Base-by-base conservation (phyloP, 495 filamentous ascomycete genomes). In the Talaromyces proteolyticus region DNA sequence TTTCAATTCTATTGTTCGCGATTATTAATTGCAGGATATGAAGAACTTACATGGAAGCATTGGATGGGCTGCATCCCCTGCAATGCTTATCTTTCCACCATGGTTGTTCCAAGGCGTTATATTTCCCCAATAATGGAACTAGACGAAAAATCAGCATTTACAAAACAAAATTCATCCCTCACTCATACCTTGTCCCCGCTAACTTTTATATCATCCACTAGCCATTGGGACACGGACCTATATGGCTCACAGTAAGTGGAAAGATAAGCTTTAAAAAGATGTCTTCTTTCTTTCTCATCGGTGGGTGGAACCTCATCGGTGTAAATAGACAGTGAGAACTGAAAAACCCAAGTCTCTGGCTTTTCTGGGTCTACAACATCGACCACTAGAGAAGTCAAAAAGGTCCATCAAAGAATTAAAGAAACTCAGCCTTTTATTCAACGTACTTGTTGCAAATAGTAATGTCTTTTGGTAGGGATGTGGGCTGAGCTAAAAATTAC, bases 61-160 rank as follows among this genome's bases (percentile, higher is more conserved):
- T 1, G 79, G 69, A 62, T 86, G 81, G 4, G 77, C 69, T 0
- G 81, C 79, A 62, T 85, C 82, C 2, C 82, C 81, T 6, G 75
- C 68, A 18, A 84, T 47, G 1, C 75, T 76, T 1, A 80, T 64
- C 24, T 67, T 57, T 1, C 78, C 73, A 0, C 55, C 63, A 2
- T 54, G 58, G 37, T 68, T 81, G 55, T 81, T 66, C 69, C 72
- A 81, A 14, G 29, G 29, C 8, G 14, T 14, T 34, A 34, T 34
- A 34, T 34, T 34, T 4, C 29, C 29, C 29, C 29, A 34, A 4
- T 10, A 34, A 14, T 34, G 29, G 14, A 34, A 34, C 29, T 34
- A 34, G 2, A 8, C 8, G 4, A 34, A 34, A 34, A 34, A 14
- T 34, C 4, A 34, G 29, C 29, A 34, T 8, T 34, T 2, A 34